A percentile compares a stretch with the other conserved stretches of the same genome.
These are phyloP conservation scores for Microcera coccophila DNA, from an alignment of 2,329 filamentous ascomycete species.

Conservation along the genomic window DNA sequence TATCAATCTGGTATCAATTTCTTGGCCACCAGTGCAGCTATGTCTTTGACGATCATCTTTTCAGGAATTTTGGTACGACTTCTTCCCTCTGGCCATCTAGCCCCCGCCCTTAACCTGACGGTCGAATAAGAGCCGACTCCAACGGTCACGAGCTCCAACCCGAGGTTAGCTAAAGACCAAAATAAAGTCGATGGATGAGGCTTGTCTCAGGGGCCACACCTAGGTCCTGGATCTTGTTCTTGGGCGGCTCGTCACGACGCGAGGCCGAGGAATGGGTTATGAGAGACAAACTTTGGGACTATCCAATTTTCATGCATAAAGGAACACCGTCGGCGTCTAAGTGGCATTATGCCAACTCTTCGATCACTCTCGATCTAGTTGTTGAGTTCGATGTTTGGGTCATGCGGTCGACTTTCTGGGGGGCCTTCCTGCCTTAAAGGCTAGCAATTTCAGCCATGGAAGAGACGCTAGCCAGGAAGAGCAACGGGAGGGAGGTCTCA, in stretches of 20 bases:
- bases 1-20: not conserved
- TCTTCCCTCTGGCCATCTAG: not conserved
- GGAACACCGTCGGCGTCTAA: not conserved
- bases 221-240: conserved; percentile 13
- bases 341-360: not conserved
- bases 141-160: conserved; percentile 20
- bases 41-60: not conserved
- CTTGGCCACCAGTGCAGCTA: not conserved
- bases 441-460: not conserved
- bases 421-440: not conserved
- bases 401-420: not conserved
- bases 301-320: conserved; percentile 1
- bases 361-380: not conserved
- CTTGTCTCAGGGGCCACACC: conserved; percentile 27
- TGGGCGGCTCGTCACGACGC: conserved; percentile 9
- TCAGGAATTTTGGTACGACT: not conserved
- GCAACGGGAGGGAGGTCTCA: not conserved
- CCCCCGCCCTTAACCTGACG: not conserved
- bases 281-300: not conserved
- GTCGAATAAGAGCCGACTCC: conserved; percentile 20
- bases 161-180: conserved; percentile 17
- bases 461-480: not conserved
- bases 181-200: conserved; percentile 18
- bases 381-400: not conserved
- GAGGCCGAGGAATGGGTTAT: conserved; percentile 27